Conservation (phyloP, 2,329 filamentous ascomycete genomes). For the Seiridium cupressi region DNA sequence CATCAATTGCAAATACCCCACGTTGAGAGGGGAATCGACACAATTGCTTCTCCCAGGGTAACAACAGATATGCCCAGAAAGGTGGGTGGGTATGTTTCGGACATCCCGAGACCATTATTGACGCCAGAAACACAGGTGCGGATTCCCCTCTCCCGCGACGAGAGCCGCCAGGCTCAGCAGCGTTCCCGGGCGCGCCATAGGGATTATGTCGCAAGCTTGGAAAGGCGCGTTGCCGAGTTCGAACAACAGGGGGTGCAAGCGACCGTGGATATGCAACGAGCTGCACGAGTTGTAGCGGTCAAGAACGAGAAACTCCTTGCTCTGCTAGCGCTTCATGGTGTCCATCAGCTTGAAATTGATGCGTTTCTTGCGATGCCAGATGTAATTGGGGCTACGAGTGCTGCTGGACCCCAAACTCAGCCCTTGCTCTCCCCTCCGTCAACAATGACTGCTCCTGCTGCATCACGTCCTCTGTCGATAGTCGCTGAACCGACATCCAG, state of each 20-base stretch:
- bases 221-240: constrained; percentile 43
- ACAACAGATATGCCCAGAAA: background rate
- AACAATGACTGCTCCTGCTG: too few species aligned
- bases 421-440: background rate
- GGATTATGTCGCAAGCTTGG: constrained; percentile 47
- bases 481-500: too few species aligned
- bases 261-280: constrained; percentile 51
- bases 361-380: constrained; percentile 27
- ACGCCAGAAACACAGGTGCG: constrained; percentile 13
- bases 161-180: constrained; percentile 49
- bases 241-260: constrained; percentile 48
- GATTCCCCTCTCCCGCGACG: constrained; percentile 14
- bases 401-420: too few species aligned
- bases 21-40: too few species aligned
- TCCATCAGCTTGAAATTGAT: constrained; percentile 36
- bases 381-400: background rate
- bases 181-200: constrained; percentile 49
- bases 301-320: constrained; percentile 46
- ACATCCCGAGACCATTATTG: background rate
- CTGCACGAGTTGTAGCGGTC: constrained; percentile 45
- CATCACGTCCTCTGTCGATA: too few species aligned
- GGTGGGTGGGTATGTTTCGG: background rate
- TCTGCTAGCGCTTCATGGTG: constrained; percentile 38
- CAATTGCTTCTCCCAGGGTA: too few species aligned
- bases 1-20: too few species aligned